Evolutionary conservation across 257 asterid species (phyloP).

Genomic region (Solanum pennellii): DNA sequence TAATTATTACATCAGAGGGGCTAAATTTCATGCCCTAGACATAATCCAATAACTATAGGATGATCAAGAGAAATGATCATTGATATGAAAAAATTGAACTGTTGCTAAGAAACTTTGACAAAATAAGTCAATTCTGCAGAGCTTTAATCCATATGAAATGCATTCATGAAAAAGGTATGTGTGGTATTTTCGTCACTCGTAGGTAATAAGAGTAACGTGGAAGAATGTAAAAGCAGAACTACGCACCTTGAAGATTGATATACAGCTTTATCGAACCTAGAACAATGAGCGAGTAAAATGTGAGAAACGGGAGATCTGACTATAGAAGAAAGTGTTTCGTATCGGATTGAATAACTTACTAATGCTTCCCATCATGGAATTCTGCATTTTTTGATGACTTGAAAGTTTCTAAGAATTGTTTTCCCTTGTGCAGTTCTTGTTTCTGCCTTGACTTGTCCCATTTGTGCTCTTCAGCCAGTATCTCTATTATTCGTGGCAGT

Average conservation of each 20-base stretch:
- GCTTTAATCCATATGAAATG: background rate
- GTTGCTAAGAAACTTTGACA: background rate
- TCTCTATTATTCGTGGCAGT: constrained; percentile 64
- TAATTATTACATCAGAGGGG: background rate
- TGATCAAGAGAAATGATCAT: background rate
- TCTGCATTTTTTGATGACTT: constrained; percentile 89
- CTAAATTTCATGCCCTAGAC: background rate
- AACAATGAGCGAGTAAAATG: background rate
- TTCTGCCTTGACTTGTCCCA: constrained; percentile 84
- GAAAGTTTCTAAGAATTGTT: constrained; percentile 75
- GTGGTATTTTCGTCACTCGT: background rate
- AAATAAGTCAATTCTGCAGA: background rate
- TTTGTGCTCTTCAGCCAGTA: constrained; percentile 72
- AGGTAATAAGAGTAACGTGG: background rate
- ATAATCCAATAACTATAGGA: background rate
- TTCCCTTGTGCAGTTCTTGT: constrained; percentile 49
- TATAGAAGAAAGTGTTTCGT: background rate
- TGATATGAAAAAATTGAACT: background rate
- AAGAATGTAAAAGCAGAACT: background rate
- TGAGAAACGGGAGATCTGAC: background rate
- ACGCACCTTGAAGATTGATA: background rate
- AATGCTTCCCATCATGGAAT: constrained; percentile 89
- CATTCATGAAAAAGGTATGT: background rate
- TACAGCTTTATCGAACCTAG: background rate
- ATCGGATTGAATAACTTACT: background rate